These are phyloP conservation scores for Avicennia marina DNA, from an alignment of 257 asterid species.

Conservation along the genomic window DNA sequence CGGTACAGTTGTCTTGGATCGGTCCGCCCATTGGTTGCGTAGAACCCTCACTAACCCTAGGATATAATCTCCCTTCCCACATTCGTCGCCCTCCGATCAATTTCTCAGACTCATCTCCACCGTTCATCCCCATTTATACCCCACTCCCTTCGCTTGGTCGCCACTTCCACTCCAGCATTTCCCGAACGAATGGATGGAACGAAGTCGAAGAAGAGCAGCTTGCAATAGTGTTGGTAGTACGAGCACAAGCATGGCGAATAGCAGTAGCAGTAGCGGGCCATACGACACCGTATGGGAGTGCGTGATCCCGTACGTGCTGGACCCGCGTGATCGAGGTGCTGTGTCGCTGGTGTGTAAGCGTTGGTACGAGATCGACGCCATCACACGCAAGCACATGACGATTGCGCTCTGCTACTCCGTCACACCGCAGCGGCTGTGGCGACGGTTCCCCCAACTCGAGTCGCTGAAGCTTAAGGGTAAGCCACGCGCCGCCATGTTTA, in stretches of 20 bases:
- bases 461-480: conserved; percentile 69
- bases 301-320: conserved; percentile 56
- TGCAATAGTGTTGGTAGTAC: neutral
- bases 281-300: conserved; percentile 62
- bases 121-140: neutral
- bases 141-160: no score
- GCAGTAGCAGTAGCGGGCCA: conserved; percentile 1
- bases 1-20: no score
- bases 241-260: neutral
- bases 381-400: conserved; percentile 64
- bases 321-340: conserved; percentile 55
- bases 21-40: neutral
- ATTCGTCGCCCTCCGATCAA: neutral
- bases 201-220: neutral
- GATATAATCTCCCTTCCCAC: no score
- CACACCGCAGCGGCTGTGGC: conserved; percentile 43
- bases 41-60: no score
- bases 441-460: conserved; percentile 61
- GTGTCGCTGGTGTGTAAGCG: conserved; percentile 53
- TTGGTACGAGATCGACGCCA: conserved; percentile 60
- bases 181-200: conserved; percentile 7
- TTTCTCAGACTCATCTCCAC: neutral
- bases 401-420: conserved; percentile 69
- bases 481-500: conserved; percentile 90
- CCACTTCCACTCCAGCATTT: no score